These are phyloP conservation scores for Globisporangium heterothallicum DNA, from an alignment of 352 stramenopile species.

Conservation along the genomic window DNA sequence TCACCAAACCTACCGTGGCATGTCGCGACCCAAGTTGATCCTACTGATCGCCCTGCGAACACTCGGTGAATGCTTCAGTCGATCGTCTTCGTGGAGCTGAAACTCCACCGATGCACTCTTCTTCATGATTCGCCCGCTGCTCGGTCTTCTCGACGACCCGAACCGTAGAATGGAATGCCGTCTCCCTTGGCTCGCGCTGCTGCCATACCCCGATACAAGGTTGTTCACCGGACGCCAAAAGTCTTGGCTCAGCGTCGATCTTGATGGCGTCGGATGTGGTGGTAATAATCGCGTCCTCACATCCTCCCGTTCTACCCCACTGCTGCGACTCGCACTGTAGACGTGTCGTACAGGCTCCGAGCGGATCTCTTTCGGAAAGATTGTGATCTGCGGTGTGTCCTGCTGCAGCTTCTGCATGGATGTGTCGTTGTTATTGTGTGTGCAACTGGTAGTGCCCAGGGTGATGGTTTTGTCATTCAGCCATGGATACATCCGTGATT, in stretches of 20 bases:
- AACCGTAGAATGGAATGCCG: conserved; percentile 66
- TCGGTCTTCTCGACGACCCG: conserved; percentile 26
- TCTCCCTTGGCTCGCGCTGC: conserved; percentile 8
- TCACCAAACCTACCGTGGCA: conserved; percentile 45
- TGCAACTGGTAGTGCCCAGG: not conserved
- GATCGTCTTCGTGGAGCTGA: conserved; percentile 38
- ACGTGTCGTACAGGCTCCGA: conserved; percentile 5
- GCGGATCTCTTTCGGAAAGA: conserved; percentile 2
- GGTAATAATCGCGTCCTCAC: conserved; percentile 9
- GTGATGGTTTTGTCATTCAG: not conserved
- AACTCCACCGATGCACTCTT: conserved; percentile 78
- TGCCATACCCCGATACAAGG: conserved; percentile 17
- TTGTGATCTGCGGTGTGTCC: not conserved
- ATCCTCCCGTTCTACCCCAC: not conserved
- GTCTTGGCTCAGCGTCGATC: not conserved
- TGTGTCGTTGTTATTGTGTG: not conserved
- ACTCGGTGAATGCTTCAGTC: conserved; percentile 18
- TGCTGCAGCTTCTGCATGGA: not conserved
- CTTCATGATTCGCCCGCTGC: conserved; percentile 25
- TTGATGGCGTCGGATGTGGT: not conserved
- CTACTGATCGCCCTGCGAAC: conserved; percentile 26
- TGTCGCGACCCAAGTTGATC: conserved; percentile 30
- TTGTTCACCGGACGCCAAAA: conserved; percentile 5
- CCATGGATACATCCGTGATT: not conserved
- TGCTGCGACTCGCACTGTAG: not conserved